phyloP scores from a whole-genome alignment of 2,329 filamentous ascomycete genomes.

The Sporothrix inflata region DNA sequence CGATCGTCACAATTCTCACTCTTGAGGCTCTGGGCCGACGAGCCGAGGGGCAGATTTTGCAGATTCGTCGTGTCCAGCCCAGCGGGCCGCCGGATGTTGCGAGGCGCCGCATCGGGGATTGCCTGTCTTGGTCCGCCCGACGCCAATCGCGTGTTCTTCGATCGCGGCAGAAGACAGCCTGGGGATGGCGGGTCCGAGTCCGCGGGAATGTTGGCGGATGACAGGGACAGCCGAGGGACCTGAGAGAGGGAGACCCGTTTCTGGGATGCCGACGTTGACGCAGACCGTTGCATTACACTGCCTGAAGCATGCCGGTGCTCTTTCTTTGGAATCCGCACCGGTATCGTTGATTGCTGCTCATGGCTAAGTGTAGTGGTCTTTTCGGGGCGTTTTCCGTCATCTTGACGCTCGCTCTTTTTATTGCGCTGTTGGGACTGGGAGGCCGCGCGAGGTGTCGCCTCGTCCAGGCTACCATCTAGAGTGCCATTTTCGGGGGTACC shows the following conservation, averaged over 20 bases:
- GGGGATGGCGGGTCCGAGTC: slow-evolving; percentile 21
- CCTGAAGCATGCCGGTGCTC: slow-evolving; percentile 31
- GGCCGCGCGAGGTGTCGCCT: slow-evolving; percentile 30
- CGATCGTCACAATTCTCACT: slow-evolving; percentile 26
- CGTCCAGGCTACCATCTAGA: slow-evolving; percentile 24
- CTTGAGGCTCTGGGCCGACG: slow-evolving; percentile 23
- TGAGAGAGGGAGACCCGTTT: slow-evolving; percentile 23
- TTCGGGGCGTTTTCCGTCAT: background rate
- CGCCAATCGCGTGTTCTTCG: slow-evolving; percentile 13
- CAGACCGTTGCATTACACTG: slow-evolving; percentile 6
- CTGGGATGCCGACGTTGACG: background rate
- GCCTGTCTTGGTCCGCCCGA: slow-evolving; percentile 22
- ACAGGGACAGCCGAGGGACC: slow-evolving; percentile 20
- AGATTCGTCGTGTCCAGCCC: slow-evolving; percentile 33
- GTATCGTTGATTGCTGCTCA: slow-evolving; percentile 1
- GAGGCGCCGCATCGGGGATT: slow-evolving; percentile 26
- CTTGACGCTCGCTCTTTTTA: background rate
- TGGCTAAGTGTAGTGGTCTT: background rate
- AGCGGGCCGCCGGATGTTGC: slow-evolving; percentile 27
- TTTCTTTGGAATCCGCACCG: slow-evolving; percentile 32
- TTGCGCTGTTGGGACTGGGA: background rate
- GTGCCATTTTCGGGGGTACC: background rate
- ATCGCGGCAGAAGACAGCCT: slow-evolving; percentile 28
- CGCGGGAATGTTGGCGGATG: slow-evolving; percentile 8
- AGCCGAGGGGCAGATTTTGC: slow-evolving; percentile 25